Base-by-base conservation (phyloP, 768 basidiomycete genomes). In the Termitomyces sp. region DNA sequence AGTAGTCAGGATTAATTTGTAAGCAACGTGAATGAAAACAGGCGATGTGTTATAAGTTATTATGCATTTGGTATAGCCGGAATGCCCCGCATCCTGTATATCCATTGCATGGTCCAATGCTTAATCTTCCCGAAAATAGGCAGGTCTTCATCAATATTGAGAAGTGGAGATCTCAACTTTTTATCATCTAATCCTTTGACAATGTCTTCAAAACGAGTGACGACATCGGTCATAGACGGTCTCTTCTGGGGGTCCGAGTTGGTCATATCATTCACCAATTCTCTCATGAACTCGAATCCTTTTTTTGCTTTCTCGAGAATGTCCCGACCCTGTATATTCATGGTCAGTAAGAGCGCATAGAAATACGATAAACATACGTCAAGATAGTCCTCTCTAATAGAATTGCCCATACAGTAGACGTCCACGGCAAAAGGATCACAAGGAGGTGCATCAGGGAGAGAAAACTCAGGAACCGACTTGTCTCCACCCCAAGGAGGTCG, bases 401-500 rank as follows among this genome's bases (percentile, higher is more conserved):
- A 28, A 38, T 76, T 75, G 0, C 73, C 73, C 3, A 76, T 51
- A 20, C 69, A 72, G 57, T 73, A 77, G 10, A 77, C 59, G 30
- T 77, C 76, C 1, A 69, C 73, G 0, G 71, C 61, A 36, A 77
- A 77, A 0, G 74, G 71, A 54, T 75, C 55, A 30, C 69, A 58
- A 20, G 66, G 57, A 16, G 58, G 65, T 1, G 63, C 57, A 1
- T 59, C 46, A 4, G 66, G 64, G 16, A 28, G 5, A 2, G 18
- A 20, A 71, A 72, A 30, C 45, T 76, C 75, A 3, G 73, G 74
- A 0, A 73, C 72, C 3, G 72, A 63, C 57, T 70, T 77, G 62
- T 80, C 76, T 2, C 71, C 79, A 0, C 79, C 77, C 43, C 63
- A 62, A 1, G 74, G 67, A 0, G 73, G 72, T 10, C 56, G 61